phyloP scores from a whole-genome alignment of 345 rosid genomes.

The Gossypium anomalum region DNA sequence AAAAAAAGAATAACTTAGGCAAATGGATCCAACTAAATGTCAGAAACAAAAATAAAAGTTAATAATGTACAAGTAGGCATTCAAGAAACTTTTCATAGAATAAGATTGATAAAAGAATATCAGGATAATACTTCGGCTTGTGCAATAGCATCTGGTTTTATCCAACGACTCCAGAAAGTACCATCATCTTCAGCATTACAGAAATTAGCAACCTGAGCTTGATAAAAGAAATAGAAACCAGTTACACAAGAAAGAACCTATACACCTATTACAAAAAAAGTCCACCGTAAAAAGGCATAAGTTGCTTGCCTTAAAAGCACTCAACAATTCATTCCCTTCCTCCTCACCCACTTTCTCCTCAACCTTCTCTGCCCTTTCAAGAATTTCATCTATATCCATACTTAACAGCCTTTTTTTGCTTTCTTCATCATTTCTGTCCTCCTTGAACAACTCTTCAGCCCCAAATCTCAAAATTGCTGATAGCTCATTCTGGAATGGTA shows the following conservation, averaged over 20 bases:
- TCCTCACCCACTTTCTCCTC: conserved; percentile 72
- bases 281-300: background rate
- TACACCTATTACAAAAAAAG: background rate
- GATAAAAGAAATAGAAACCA: conserved; percentile 19
- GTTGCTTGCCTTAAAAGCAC: conserved; percentile 88
- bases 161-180: conserved; percentile 99
- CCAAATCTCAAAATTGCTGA: conserved; percentile 98
- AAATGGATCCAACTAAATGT: conserved; percentile 6
- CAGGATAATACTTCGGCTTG: conserved; percentile 66
- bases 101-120: conserved; percentile 13
- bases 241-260: background rate
- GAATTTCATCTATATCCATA: conserved; percentile 97
- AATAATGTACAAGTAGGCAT: background rate
- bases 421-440: conserved; percentile 94
- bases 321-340: conserved; percentile 72
- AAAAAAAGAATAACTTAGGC: conserved; percentile 13
- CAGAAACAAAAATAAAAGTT: background rate
- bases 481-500: conserved; percentile 70
- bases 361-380: conserved; percentile 97
- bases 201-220: conserved; percentile 83
- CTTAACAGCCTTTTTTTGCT: conserved; percentile 81
- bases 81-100: conserved; percentile 8
- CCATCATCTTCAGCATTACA: conserved; percentile 70
- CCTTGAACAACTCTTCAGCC: conserved; percentile 97
- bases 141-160: conserved; percentile 86